Evolutionary conservation across 805 yeast species (phyloP), one percentile per base, ranked within the genome.

Genomic region (Myxozyma geophila): DNA sequence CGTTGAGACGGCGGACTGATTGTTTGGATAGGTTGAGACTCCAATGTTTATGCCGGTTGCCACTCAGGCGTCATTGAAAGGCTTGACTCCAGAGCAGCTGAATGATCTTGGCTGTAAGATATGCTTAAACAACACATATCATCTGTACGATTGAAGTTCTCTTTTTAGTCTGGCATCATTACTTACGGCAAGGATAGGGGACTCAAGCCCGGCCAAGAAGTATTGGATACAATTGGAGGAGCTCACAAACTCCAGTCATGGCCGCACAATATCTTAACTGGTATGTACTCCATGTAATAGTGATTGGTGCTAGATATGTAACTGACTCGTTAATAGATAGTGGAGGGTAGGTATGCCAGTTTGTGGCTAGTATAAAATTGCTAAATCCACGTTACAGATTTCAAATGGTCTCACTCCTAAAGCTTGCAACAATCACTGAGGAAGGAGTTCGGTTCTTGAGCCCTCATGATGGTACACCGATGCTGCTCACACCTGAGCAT

Each of bases 21-120:
- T 17, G 41, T 10, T 39, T 6, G 35, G 43, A 13, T 57, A 70
- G 69, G 78, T 79, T 8, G 72, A 76, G 48, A 77, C 82, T 1
- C 82, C 82, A 2, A 80, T 79, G 73, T 79, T 79, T 68, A 80
- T 79, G 81, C 82, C 82, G 0, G 82, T 79, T 2, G 82, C 81
- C 51, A 78, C 82, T 23, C 82, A 79, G 71, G 82, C 82, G 6
- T 75, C 82, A 6, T 72, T 79, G 43, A 79, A 79, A 67, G 82
- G 82, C 10, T 70, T 79, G 47, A 80, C 82, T 2, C 76, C 79
- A 8, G 77, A 78, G 57, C 82, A 79, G 70, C 74, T 79, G 40
- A 73, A 72, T 13, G 72, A 71, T 46, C 71, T 79, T 48, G 79
- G 75, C 46, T 80, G 82, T 70, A 76, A 76, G 54, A 74, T 79